Percentiles rank a stretch among this genome's conserved stretches.
These are phyloP conservation scores for Prillingera fragicola DNA, from an alignment of 1,284 basidiomycete genomes.

Conservation along the genomic window DNA sequence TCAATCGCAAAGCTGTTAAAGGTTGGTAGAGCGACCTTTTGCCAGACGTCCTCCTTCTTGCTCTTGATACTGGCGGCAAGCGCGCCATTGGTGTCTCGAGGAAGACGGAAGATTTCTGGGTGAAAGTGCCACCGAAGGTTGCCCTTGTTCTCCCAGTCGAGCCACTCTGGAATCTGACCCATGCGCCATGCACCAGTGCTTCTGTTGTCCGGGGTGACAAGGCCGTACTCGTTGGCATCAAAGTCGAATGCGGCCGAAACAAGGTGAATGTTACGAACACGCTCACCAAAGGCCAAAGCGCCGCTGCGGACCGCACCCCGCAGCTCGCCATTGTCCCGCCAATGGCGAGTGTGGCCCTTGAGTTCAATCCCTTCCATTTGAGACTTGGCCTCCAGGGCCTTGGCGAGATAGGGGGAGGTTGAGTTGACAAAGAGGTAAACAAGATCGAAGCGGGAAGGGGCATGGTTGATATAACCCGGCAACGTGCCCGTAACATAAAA, in stretches of 20 bases:
- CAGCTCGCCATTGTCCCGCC: constrained; percentile 43
- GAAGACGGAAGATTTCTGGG: constrained; percentile 32
- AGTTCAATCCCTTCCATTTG: constrained; percentile 17
- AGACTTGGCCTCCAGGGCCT: constrained; percentile 20
- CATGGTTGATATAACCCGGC: neutral
- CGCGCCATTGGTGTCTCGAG: constrained; percentile 26
- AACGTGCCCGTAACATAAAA: constrained; percentile 20
- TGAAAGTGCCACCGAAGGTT: constrained; percentile 39
- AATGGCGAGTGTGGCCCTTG: constrained; percentile 24
- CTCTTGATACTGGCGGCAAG: constrained; percentile 2
- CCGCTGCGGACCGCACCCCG: constrained; percentile 34
- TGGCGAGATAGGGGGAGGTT: constrained; percentile 24
- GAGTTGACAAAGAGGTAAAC: constrained; percentile 42
- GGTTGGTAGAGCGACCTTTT: constrained; percentile 24
- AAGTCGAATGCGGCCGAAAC: constrained; percentile 32
- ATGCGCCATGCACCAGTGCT: constrained; percentile 22
- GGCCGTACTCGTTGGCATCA: constrained; percentile 2
- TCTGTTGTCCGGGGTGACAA: no score
- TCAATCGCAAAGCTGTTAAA: constrained; percentile 44
- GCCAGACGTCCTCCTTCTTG: constrained; percentile 31
- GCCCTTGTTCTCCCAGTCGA: constrained; percentile 26
- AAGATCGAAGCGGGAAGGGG: constrained; percentile 23
- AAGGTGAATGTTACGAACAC: constrained; percentile 31
- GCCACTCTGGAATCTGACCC: constrained; percentile 40
- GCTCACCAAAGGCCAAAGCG: constrained; percentile 18